Evolutionary conservation across 2,329 filamentous ascomycete genomes (phyloP), one percentile per base, ranked within the genome.

Genomic region (Plenodomus biglobosus): DNA sequence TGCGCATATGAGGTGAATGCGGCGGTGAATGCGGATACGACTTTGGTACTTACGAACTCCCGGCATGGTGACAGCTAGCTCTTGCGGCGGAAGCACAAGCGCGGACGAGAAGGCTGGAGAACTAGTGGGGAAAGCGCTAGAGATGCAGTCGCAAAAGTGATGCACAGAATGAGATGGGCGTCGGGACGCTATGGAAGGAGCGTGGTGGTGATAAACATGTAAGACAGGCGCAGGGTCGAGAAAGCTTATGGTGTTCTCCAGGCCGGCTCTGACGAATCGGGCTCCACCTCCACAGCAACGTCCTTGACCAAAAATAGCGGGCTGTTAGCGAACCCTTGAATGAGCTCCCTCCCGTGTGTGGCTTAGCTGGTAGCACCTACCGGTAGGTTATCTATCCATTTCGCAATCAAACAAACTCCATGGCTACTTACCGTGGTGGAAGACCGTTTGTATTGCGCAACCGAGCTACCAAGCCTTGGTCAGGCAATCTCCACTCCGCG

Each of bases 31-130:
- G 44, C 49, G 47, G 49, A 27, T 21, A 39, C 39, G 42, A 44
- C 27, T 37, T 49, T 37, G 18, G 52, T 50, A 73, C 70, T 67
- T 66, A 73, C 70, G 70, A 49, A 73, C 69, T 57, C 70, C 70
- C 50, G 70, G 70, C 70, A 73, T 73, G 53, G 40, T 66, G 58
- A 44, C 22, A 42, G 39, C 36, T 38, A 45, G 37, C 15, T 32
- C 27, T 37, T 32, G 27, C 22, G 15, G 13, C 15, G 27, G 13
- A 15, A 10, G 8, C 8, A 32, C 8, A 15, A 32, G 8, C 27
- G 13, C 27, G 3, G 27, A 15, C 3, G 20, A 18, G 27, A 7
- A 32, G 27, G 13, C 22, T 10, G 13, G 8, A 15, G 27, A 15
- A 11, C 27, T 20, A 27, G 11, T 1, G 15, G 37, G 22, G 22